A percentile compares a stretch with the other conserved stretches of the same genome.
phyloP scores from a whole-genome alignment of 768 basidiomycete genomes.

The Gelatoporia subvermispora region DNA sequence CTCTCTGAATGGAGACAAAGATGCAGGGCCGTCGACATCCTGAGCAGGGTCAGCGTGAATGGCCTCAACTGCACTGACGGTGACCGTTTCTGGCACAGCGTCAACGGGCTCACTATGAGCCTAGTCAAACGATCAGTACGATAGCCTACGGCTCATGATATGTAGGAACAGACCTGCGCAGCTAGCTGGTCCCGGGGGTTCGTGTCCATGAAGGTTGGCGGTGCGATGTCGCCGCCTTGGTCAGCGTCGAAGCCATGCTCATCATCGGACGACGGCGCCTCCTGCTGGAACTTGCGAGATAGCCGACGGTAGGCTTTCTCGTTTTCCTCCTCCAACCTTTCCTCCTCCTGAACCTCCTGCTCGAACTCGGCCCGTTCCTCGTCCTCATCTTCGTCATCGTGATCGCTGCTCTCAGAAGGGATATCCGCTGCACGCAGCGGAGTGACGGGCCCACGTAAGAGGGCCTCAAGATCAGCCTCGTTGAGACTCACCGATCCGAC shows the following conservation, averaged over 20 bases:
- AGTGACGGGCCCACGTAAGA: constrained; percentile 37
- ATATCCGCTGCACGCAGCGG: constrained; percentile 24
- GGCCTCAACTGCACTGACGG: too few relatives aligned
- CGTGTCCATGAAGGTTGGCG: constrained; percentile 23
- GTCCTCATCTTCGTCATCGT: constrained; percentile 38
- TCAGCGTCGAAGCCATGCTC: constrained; percentile 19
- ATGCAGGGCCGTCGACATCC: too few relatives aligned
- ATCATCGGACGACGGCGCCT: constrained; percentile 23
- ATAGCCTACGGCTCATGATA: background rate
- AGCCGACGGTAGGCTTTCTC: constrained; percentile 22
- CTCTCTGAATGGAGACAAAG: background rate
- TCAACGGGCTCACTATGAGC: background rate
- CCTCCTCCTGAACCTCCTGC: constrained; percentile 34
- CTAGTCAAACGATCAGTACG: background rate
- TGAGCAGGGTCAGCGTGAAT: too few relatives aligned
- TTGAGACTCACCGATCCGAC: constrained; percentile 1
- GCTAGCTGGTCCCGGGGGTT: constrained; percentile 33
- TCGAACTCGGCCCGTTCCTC: constrained; percentile 33
- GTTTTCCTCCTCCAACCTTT: constrained; percentile 25
- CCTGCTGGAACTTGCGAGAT: constrained; percentile 28
- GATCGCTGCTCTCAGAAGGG: constrained; percentile 24
- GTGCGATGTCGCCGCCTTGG: constrained; percentile 30
- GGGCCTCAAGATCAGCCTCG: constrained; percentile 31
- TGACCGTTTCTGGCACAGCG: too few relatives aligned
- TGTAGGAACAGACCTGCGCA: constrained; percentile 7